These are phyloP conservation scores for Cornus kousa DNA, from an alignment of 148 eudicot genomes.

Conservation along the genomic window DNA sequence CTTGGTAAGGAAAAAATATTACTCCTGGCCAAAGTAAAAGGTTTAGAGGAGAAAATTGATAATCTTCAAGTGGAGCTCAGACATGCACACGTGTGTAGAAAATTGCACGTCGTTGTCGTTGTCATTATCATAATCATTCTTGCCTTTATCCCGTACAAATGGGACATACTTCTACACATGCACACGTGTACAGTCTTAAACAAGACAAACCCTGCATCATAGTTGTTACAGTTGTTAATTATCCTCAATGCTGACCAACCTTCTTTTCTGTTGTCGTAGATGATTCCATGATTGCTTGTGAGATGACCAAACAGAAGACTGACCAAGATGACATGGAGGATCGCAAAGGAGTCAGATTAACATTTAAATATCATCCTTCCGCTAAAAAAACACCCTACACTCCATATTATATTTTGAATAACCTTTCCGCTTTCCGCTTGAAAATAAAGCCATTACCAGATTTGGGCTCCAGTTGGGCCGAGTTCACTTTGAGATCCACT, in stretches of 20 bases:
- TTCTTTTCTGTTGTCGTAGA: conserved; percentile 17
- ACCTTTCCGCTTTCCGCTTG: no score
- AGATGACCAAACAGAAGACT: conserved; percentile 34
- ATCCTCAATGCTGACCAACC: not conserved
- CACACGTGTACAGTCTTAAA: not conserved
- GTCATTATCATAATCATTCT: no score
- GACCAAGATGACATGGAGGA: conserved; percentile 34
- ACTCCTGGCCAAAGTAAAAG: conserved; percentile 45
- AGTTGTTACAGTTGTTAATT: not conserved
- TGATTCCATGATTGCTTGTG: conserved; percentile 25
- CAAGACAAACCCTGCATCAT: not conserved
- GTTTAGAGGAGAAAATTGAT: conserved; percentile 50
- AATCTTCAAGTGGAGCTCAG: conserved; percentile 38
- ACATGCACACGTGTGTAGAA: no score
- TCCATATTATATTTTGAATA: no score
- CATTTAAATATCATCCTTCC: no score
- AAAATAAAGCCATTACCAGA: no score
- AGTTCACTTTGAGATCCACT: no score
- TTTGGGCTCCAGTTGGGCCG: no score
- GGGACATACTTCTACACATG: no score
- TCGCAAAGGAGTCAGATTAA: conserved; percentile 22
- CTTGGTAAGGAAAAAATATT: conserved; percentile 49
- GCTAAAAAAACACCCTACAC: no score
- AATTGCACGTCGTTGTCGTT: not conserved
- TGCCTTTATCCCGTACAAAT: no score